These are phyloP conservation scores for Endotrypanum monterogeii DNA, from an alignment of 208 protist species.

Conservation along the genomic window DNA sequence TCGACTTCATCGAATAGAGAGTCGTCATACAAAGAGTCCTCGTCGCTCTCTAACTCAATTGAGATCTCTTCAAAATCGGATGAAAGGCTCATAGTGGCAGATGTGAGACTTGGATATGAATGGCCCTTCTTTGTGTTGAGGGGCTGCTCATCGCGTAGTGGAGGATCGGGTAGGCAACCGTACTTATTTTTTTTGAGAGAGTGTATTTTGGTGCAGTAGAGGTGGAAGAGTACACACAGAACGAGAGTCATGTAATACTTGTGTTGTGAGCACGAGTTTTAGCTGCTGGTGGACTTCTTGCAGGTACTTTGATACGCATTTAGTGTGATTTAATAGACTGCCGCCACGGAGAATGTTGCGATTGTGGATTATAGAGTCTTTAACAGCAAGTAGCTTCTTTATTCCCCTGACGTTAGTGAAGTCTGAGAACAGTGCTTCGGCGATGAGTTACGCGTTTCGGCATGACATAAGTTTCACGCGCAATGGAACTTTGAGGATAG, in stretches of 20 bases:
- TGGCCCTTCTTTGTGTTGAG: neutral
- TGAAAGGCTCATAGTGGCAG: constrained; percentile 19
- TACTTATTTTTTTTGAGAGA: neutral
- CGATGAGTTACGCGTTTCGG: neutral
- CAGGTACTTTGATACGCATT: neutral
- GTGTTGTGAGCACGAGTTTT: neutral
- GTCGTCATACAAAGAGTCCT: constrained; percentile 18
- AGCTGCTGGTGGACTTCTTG: neutral
- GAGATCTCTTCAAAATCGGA: constrained; percentile 26
- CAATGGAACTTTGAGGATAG: neutral
- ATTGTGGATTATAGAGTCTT: neutral
- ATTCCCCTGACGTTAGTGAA: neutral
- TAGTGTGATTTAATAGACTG: neutral
- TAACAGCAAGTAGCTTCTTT: neutral
- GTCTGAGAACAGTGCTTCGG: too few relatives aligned
- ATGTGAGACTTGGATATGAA: constrained; percentile 1
- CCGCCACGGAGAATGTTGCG: neutral
- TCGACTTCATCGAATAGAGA: constrained; percentile 33
- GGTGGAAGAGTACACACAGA: neutral
- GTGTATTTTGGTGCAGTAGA: neutral
- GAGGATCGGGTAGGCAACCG: neutral
- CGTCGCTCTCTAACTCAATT: constrained; percentile 29
- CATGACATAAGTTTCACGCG: neutral
- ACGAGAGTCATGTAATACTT: neutral
- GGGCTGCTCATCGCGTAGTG: neutral